Evolutionary conservation across 2,329 filamentous ascomycete genomes (phyloP), one percentile per base, ranked within the genome.

Genomic region (Epichloe festucae): DNA sequence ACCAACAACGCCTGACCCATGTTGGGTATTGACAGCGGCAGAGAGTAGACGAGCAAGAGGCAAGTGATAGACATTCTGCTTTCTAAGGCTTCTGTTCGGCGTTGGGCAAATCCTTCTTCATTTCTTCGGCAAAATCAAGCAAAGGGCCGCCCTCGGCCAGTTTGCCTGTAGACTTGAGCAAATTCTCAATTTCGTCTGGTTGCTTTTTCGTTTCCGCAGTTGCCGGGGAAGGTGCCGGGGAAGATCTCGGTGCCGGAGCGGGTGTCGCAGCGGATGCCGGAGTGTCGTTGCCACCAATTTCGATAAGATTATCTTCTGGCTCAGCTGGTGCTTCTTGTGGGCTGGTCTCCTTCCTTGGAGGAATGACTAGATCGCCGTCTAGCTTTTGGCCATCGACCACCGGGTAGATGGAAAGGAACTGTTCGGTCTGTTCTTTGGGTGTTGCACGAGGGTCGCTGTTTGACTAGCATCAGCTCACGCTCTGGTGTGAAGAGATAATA

Each of bases 391-490:
- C 90, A 40, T 81, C 79, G 27, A 97, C 64, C 54, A 98, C 86
- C 2, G 93, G 89, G 49, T 88, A 86, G 53, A 97, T 89, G 23
- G 85, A 77, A 59, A 94, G 74, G 51, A 97, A 89, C 65, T 97
- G 91, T 62, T 94, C 78, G 5, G 79, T 76, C 62, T 89, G 83
- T 57, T 85, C 76, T 58, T 85, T 72, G 1, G 87, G 80, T 4
- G 84, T 78, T 27, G 77, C 69, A 45, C 61, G 49, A 23, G 60
- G 54, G 41, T 69, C 63, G 43, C 67, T 70, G 51, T 21, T 34
- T 5, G 17, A 5, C 10, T 1, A 11, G 10, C 12, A 51, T 65
- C 44, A 62, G 57, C 27, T 27, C 59, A 54, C 6, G 19, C 14
- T 41, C 36, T 34, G 14, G 14, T 17, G 11, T 19, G 39, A 10